These are phyloP conservation scores for Daedalea quercina DNA, from an alignment of 768 basidiomycete species.

Conservation along the genomic window DNA sequence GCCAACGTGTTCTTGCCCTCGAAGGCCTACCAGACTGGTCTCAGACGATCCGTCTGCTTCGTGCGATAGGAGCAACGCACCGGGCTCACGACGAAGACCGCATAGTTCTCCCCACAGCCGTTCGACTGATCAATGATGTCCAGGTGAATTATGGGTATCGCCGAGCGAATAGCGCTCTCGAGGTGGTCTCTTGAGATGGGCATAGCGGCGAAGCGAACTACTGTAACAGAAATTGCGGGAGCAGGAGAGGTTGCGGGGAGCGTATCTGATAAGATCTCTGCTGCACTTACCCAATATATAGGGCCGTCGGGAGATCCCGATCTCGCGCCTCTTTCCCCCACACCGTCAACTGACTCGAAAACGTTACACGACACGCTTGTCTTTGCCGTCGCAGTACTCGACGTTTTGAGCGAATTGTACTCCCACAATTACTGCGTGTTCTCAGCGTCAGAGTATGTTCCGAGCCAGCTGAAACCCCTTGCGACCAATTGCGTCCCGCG, in stretches of 20 bases:
- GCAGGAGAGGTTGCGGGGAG: not conserved
- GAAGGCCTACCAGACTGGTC: slow-evolving; percentile 43
- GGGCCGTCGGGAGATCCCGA: not conserved
- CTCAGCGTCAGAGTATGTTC: no score
- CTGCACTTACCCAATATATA: not conserved
- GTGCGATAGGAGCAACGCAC: slow-evolving; percentile 29
- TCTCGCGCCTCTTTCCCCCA: not conserved
- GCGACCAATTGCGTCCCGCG: no score
- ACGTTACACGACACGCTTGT: no score
- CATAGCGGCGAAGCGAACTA: slow-evolving; percentile 38
- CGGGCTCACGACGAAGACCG: slow-evolving; percentile 71
- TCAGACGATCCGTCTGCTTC: not conserved
- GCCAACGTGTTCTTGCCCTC: slow-evolving; percentile 78
- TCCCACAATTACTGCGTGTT: no score
- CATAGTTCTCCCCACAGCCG: slow-evolving; percentile 77
- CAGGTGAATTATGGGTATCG: slow-evolving; percentile 58
- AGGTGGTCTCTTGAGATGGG: slow-evolving; percentile 50
- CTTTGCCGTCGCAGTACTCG: no score
- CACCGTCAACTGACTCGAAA: no score
- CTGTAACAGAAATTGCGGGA: not conserved
- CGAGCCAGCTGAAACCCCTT: no score
- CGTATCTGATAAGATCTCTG: slow-evolving; percentile 8
- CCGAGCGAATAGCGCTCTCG: slow-evolving; percentile 56
- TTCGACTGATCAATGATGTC: slow-evolving; percentile 73
- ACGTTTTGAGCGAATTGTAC: no score